phyloP scores from a whole-genome alignment of 352 stramenopile species.

The Phytophthora sp. region DNA sequence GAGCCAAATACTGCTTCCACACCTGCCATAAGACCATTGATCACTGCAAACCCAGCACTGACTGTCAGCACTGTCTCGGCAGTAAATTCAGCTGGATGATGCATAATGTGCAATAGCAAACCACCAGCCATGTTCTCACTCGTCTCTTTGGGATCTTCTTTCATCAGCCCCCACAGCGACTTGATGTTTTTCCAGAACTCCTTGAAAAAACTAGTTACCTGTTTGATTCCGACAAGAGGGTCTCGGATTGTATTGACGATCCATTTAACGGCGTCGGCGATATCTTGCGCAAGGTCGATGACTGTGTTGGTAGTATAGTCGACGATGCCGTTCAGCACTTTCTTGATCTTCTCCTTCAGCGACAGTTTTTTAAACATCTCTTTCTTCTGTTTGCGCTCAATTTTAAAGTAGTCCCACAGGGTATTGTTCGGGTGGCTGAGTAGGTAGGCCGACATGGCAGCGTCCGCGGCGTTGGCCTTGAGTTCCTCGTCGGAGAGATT shows the following conservation, averaged over 20 bases:
- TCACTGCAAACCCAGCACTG: slow-evolving; percentile 18
- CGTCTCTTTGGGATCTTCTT: slow-evolving; percentile 31
- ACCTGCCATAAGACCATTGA: slow-evolving; percentile 22
- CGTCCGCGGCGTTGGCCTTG: slow-evolving; percentile 27
- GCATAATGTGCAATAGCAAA: slow-evolving; percentile 28
- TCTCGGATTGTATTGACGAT: slow-evolving; percentile 20
- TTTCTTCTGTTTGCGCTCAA: slow-evolving; percentile 18
- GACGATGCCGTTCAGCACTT: neutral
- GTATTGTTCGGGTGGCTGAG: slow-evolving; percentile 31
- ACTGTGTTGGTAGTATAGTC: slow-evolving; percentile 15
- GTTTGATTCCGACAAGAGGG: slow-evolving; percentile 9
- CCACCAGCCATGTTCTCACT: slow-evolving; percentile 28
- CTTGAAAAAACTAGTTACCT: slow-evolving; percentile 12
- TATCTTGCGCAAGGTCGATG: slow-evolving; percentile 1
- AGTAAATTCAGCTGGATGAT: slow-evolving; percentile 33
- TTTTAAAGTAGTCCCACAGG: slow-evolving; percentile 29
- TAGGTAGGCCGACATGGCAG: slow-evolving; percentile 24
- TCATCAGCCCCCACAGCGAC: slow-evolving; percentile 19
- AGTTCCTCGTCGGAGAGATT: slow-evolving; percentile 19
- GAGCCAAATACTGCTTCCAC: slow-evolving; percentile 22
- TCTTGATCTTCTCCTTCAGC: slow-evolving; percentile 6
- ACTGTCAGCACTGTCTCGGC: slow-evolving; percentile 29
- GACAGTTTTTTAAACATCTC: slow-evolving; percentile 16
- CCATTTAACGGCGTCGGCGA: slow-evolving; percentile 17
- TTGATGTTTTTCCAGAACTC: slow-evolving; percentile 24